phyloP scores from a whole-genome alignment of 257 asterid species.

The Striga asiatica region DNA sequence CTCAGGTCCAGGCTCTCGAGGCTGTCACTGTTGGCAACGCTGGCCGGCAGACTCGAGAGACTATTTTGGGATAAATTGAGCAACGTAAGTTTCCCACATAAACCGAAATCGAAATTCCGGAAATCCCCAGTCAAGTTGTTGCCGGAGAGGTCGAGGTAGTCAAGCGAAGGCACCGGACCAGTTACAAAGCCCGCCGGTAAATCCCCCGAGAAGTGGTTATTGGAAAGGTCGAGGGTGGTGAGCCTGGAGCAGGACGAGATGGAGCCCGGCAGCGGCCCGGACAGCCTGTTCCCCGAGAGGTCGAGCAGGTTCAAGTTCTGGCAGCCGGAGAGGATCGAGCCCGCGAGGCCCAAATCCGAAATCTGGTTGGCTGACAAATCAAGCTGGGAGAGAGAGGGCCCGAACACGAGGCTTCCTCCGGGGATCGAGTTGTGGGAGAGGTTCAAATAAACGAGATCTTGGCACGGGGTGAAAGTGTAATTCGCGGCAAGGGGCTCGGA shows the following conservation, averaged over 20 bases:
- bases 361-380: conserved; percentile 55
- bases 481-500: conserved; percentile 46
- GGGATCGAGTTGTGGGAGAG: conserved; percentile 59
- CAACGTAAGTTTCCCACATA: conserved; percentile 37
- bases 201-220: neutral
- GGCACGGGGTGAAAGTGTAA: conserved; percentile 35
- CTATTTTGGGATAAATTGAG: conserved; percentile 54
- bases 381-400: conserved; percentile 46
- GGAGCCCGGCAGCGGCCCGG: conserved; percentile 36
- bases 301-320: conserved; percentile 48
- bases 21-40: conserved; percentile 42
- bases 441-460: conserved; percentile 35
- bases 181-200: neutral
- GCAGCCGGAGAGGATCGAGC: conserved; percentile 39
- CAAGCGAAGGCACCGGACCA: neutral
- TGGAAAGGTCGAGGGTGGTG: conserved; percentile 50
- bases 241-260: conserved; percentile 45
- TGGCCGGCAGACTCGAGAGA: conserved; percentile 41
- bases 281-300: conserved; percentile 40
- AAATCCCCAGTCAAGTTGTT: conserved; percentile 59
- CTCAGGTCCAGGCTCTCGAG: conserved; percentile 52
- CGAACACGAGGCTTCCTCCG: conserved; percentile 38
- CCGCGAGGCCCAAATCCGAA: conserved; percentile 37
- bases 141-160: conserved; percentile 40
- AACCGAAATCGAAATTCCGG: conserved; percentile 33